Evolutionary conservation across 306 rosid genomes (phyloP).

Genomic region (Notholithocarpus densiflorus): DNA sequence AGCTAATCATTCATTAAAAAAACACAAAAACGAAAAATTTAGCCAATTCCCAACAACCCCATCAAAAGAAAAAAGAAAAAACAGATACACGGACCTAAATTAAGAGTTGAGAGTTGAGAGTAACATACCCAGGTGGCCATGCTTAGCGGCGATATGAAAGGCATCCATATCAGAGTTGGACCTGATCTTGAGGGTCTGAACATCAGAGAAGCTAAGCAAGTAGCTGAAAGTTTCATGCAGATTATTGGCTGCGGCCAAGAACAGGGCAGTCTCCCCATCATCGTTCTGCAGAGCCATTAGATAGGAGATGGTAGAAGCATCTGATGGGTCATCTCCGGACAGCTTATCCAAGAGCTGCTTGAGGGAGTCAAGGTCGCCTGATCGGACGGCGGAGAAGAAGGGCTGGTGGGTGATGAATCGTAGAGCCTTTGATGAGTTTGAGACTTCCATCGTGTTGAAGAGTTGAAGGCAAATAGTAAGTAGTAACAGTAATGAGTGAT

Average conservation of each 20-base stretch:
- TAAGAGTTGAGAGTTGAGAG: too few species aligned
- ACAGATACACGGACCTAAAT: neutral
- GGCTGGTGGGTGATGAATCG: constrained; percentile 70
- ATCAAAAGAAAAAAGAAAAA: neutral
- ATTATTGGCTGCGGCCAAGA: constrained; percentile 68
- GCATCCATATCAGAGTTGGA: constrained; percentile 83
- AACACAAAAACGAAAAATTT: neutral
- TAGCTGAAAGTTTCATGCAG: constrained; percentile 50
- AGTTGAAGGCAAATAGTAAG: neutral
- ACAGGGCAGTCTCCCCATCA: constrained; percentile 69
- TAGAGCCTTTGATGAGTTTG: constrained; percentile 38
- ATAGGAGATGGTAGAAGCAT: constrained; percentile 48
- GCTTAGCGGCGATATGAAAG: constrained; percentile 84
- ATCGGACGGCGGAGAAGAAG: constrained; percentile 72
- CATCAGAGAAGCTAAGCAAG: constrained; percentile 53
- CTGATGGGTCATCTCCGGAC: constrained; percentile 41
- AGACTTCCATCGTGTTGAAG: constrained; percentile 48
- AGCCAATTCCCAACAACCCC: neutral
- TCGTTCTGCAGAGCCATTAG: constrained; percentile 81
- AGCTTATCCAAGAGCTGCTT: constrained; percentile 46
- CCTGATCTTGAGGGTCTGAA: constrained; percentile 64
- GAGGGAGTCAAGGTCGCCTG: constrained; percentile 65
- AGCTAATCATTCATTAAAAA: neutral
- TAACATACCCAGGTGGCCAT: constrained; percentile 68
- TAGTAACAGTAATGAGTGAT: neutral